Base-by-base conservation (phyloP, 2,329 filamentous ascomycete species). In the Claviceps capensis region DNA sequence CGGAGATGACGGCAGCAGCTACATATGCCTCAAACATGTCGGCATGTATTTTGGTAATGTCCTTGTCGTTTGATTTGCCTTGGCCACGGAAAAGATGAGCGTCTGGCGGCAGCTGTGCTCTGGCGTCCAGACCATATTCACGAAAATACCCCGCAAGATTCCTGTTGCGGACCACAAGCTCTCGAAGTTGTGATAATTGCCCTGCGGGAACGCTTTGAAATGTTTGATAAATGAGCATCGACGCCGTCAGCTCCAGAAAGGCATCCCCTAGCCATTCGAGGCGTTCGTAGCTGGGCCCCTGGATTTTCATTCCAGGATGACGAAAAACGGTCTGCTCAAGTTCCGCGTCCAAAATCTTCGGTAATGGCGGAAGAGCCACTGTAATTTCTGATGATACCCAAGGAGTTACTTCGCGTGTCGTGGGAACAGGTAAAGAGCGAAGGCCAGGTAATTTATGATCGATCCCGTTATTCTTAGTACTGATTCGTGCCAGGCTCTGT, bases 21-120 rank as follows among this genome's bases (percentile, higher is more conserved):
- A 95, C 79, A 59, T 94, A 96, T 0, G 91, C 86, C 65, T 97
- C 91, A 60, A 96, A 94, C 17, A 96, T 76, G 63, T 97, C 91
- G 8, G 84, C 90, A 52, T 86, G 74, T 9, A 88, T 81, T 66
- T 96, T 96, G 14, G 72, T 76, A 54, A 78, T 74, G 43, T 75
- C 77, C 63, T 76, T 82, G 62, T 62, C 67, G 52, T 61, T 75
- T 5, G 64, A 63, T 11, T 56, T 62, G 14, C 60, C 60, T 19
- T 56, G 57, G 8, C 63, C 60, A 5, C 59, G 49, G 5, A 55
- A 53, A 26, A 61, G 67, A 47, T 56, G 61, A 23, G 69, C 69
- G 55, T 75, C 73, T 2, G 58, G 57, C 1, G 76, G 83, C 2
- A 86, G 69, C 30, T 72, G 73, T 7, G 86, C 77, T 36, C 75